Evolutionary conservation across 2,329 filamentous ascomycete species (phyloP), one percentile per base, ranked within the genome.

Genomic region (Fusarium scirpi): DNA sequence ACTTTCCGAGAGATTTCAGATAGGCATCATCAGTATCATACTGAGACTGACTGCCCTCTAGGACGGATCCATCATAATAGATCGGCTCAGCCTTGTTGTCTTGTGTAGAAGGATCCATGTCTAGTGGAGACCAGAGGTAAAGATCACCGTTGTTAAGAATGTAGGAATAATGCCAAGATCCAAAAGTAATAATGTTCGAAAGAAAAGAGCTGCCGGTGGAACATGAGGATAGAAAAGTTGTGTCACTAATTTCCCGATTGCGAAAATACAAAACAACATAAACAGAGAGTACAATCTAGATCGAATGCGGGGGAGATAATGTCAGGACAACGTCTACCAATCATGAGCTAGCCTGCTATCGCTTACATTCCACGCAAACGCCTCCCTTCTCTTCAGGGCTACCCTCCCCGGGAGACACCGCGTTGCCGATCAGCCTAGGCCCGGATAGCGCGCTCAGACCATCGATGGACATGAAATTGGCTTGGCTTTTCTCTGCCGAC

Each of bases 1-100:
- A 38, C 25, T 65, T 63, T 20, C 62, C 62, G 2, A 65, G 62
- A 2, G 58, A 57, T 22, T 63, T 58, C 18, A 65, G 59, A 29
- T 56, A 56, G 0, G 51, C 62, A 47, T 63, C 62, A 4, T 65
- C 62, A 0, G 46, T 49, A 27, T 62, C 40, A 25, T 38, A 47
- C 6, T 43, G 11, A 32, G 34, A 15, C 8, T 62, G 44, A 15
- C 40, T 57, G 18, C 18, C n/a, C 5, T 65, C 47, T 2, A 30
- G 49, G 6, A 65, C 46, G 7, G 62, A 63, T 9, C 40, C 32
- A 15, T 51, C 49, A 10, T 62, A 32, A 15, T 12, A 47, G 18
- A 51, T 46, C 2, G 58, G 62, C 8, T 43, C 53, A 16, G 30
- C 8, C 8, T 57, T 63, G 8, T 15, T 20, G n/a, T 44, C 20